Conservation (phyloP, 129 eudicot genomes). For the Helianthus annuus region HanXRQr2.0-SUNRISE NC_035449.2:15955369-15955868, state of each 20-base stretch:
- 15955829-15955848: neutral
- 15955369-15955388: too few species aligned
- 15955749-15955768: neutral
- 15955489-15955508: too few species aligned
- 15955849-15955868: neutral
- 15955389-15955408: too few species aligned
- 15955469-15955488: too few species aligned
- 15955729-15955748: neutral
- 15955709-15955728: slow-evolving; percentile 6
- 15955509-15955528: too few species aligned
- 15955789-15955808: neutral
- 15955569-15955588: too few species aligned
- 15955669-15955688: slow-evolving; percentile 15
- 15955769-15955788: neutral
- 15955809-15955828: neutral
- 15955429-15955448: too few species aligned
- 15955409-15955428: too few species aligned
- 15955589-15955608: too few species aligned
- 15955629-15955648: neutral
- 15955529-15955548: too few species aligned
- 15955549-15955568: too few species aligned
- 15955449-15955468: too few species aligned
- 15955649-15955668: neutral
- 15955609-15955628: neutral
- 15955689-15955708: slow-evolving; percentile 1